A percentile compares a stretch with the other conserved stretches of the same genome.
Conservation (phyloP, 2,329 filamentous ascomycete genomes). For the Cryoendolithus antarcticus region DNA sequence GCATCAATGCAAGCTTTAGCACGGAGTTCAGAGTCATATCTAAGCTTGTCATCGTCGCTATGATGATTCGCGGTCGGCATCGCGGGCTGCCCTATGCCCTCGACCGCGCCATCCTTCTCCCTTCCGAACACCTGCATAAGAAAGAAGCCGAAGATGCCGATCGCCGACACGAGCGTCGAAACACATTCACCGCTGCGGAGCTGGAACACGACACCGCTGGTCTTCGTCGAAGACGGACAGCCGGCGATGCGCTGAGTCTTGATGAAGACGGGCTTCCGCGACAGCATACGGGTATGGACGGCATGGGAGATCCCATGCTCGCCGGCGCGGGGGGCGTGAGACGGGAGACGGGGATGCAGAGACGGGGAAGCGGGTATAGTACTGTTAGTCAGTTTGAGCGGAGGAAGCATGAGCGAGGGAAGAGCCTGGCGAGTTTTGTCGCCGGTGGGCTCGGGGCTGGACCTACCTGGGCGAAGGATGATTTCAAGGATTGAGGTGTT, state of each 20-base stretch:
- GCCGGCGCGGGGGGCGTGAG: conserved; percentile 9
- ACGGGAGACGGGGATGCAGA: conserved; percentile 6
- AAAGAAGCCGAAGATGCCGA: conserved; percentile 38
- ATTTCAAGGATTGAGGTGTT: conserved; percentile 3
- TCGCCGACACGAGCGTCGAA: conserved; percentile 21
- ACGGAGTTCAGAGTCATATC: conserved; percentile 64
- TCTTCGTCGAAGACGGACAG: not conserved
- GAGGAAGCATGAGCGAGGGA: conserved; percentile 8
- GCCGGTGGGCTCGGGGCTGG: conserved; percentile 16
- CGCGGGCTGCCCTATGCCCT: conserved; percentile 54
- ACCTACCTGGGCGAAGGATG: conserved; percentile 17
- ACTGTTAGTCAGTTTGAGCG: conserved; percentile 6
- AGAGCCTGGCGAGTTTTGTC: conserved; percentile 16
- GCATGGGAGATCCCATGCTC: conserved; percentile 6
- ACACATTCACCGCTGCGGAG: conserved; percentile 13
- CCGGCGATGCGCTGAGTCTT: conserved; percentile 9
- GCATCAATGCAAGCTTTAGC: conserved; percentile 66
- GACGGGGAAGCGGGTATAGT: conserved; percentile 6
- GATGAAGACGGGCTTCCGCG: conserved; percentile 16
- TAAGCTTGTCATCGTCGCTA: conserved; percentile 54
- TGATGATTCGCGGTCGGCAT: conserved; percentile 54
- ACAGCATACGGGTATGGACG: conserved; percentile 10
- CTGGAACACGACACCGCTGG: conserved; percentile 1
- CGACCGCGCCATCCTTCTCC: conserved; percentile 58
- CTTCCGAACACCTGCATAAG: conserved; percentile 49